These are phyloP conservation scores for Effrenium voratum DNA, from an alignment of 73 alveolate genomes.

Conservation along the genomic window DNA sequence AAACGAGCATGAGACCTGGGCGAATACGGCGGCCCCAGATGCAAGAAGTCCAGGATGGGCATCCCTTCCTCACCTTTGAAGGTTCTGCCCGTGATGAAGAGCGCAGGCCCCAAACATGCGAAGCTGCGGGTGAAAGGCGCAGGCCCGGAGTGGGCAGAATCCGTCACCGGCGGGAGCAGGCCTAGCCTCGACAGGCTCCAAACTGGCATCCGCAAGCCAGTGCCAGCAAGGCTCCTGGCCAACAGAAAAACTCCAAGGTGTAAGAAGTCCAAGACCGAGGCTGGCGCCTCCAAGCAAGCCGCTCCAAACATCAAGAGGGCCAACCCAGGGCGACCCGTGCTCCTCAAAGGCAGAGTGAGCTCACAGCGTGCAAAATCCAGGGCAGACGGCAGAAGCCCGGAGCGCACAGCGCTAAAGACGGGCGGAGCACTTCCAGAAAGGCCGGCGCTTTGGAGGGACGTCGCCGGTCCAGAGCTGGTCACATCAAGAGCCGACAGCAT, in stretches of 20 bases:
- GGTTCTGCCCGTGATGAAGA: background rate
- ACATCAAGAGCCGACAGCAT: background rate
- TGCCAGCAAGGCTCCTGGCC: background rate
- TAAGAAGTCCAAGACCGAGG: constrained; percentile 12
- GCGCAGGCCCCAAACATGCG: background rate
- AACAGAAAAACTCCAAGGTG: constrained; percentile 22
- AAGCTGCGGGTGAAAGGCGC: constrained; percentile 1
- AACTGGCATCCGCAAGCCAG: background rate
- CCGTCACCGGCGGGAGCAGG: background rate
- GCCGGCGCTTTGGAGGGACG: background rate
- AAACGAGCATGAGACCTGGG: too few species aligned
- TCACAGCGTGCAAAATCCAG: background rate
- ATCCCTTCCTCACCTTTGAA: too few species aligned
- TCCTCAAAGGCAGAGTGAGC: background rate
- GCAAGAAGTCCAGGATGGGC: background rate
- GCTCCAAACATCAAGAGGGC: background rate
- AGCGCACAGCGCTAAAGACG: background rate
- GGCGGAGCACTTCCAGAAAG: background rate
- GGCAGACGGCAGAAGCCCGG: background rate
- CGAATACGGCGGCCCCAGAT: background rate
- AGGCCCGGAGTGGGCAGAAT: constrained; percentile 7
- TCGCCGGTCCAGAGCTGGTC: background rate
- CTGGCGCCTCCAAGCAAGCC: constrained; percentile 1
- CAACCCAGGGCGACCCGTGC: background rate
- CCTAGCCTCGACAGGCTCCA: background rate